These are phyloP conservation scores for Persicaria maculosa DNA, from an alignment of 148 eudicot genomes.

Conservation along the genomic window DNA sequence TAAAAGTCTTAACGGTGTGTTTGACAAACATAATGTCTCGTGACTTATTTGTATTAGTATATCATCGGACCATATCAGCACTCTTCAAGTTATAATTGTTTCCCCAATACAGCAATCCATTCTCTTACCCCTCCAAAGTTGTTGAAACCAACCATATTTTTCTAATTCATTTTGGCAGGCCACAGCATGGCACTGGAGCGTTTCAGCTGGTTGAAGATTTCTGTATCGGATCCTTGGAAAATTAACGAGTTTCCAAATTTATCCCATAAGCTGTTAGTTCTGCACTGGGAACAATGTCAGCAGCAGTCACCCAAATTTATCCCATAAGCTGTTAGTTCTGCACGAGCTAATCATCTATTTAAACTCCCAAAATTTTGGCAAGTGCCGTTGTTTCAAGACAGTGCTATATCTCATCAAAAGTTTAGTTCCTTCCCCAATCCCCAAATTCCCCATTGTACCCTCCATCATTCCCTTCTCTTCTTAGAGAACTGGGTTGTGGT, in stretches of 20 bases:
- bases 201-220: conserved; percentile 89
- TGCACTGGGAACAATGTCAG: conserved; percentile 1
- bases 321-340: not conserved
- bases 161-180: conserved; percentile 36
- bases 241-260: conserved; percentile 14
- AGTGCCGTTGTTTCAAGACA: not conserved
- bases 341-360: not conserved
- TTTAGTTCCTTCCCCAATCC: not conserved
- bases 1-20: too few relatives aligned
- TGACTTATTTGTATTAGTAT: too few relatives aligned
- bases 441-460: not conserved
- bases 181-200: conserved; percentile 86
- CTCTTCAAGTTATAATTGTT: not conserved
- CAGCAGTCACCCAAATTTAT: not conserved
- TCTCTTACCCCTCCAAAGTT: not conserved
- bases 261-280: not conserved
- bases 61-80: too few relatives aligned
- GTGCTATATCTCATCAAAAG: not conserved
- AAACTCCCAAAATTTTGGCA: not conserved
- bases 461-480: not conserved
- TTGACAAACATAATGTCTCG: too few relatives aligned
- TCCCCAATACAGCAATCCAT: not conserved
- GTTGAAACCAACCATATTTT: not conserved
- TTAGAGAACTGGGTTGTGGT: not conserved
- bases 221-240: conserved; percentile 64